Evolutionary conservation across 2,329 filamentous ascomycete species (phyloP).

Genomic region (Hysterium pulicare): DNA sequence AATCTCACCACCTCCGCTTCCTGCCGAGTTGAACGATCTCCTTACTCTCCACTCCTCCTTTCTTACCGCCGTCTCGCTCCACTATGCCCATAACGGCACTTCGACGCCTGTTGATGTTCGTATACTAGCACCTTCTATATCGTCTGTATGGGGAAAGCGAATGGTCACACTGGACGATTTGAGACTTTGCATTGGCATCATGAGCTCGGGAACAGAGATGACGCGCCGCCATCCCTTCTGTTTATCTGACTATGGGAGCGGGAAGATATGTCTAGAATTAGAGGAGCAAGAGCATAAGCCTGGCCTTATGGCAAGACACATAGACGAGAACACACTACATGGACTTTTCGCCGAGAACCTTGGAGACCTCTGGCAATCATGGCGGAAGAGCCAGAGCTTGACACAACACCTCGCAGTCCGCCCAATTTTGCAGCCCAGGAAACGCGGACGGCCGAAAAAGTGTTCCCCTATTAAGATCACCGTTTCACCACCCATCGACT

Average conservation of each 20-base stretch:
- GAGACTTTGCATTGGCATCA: slow-evolving; percentile 44
- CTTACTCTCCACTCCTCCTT: slow-evolving; percentile 47
- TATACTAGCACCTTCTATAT: slow-evolving; percentile 38
- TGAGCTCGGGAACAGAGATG: slow-evolving; percentile 26
- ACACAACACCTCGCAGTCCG: slow-evolving; percentile 20
- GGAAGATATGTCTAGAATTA: slow-evolving; percentile 42
- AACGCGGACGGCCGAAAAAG: slow-evolving; percentile 26
- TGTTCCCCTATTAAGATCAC: slow-evolving; percentile 48
- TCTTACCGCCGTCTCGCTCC: slow-evolving; percentile 47
- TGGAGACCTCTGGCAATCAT: slow-evolving; percentile 44
- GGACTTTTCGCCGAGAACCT: slow-evolving; percentile 49
- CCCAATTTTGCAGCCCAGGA: slow-evolving; percentile 31
- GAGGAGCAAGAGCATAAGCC: slow-evolving; percentile 26
- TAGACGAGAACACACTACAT: slow-evolving; percentile 49
- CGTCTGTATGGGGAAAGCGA: slow-evolving; percentile 45
- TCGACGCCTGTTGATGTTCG: slow-evolving; percentile 43
- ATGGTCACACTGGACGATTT: slow-evolving; percentile 46
- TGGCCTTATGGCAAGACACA: slow-evolving; percentile 20
- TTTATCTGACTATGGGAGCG: slow-evolving; percentile 42
- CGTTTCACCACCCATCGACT: slow-evolving; percentile 46
- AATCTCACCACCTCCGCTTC: slow-evolving; percentile 31
- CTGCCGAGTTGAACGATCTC: slow-evolving; percentile 42
- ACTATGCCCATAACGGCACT: slow-evolving; percentile 49
- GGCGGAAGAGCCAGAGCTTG: slow-evolving; percentile 22
- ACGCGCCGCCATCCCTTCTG: slow-evolving; percentile 31